Conservation (phyloP, 148 eudicot genomes). For the Amaranthus palmeri region DNA sequence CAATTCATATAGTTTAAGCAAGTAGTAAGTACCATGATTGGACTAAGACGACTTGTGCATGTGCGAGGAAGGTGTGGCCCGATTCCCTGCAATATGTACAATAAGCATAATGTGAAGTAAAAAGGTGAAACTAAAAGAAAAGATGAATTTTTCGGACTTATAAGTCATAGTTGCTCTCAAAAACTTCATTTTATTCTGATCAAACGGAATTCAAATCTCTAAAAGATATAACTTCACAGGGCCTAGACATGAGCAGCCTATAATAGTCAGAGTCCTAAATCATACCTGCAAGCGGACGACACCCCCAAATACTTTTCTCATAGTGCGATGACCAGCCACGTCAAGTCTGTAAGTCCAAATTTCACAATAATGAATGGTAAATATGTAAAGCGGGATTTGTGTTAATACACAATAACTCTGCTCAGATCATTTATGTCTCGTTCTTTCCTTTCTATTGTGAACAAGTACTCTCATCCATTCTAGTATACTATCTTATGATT, state of each 20-base stretch:
- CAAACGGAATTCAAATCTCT: not conserved
- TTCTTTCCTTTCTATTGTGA: not conserved
- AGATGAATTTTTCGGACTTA: not conserved
- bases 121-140: not conserved
- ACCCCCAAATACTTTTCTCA: conserved; percentile 50
- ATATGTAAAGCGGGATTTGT: too few relatives aligned
- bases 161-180: not conserved
- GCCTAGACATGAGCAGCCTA: not conserved
- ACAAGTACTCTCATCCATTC: not conserved
- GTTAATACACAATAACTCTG: too few relatives aligned
- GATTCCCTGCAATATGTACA: conserved; percentile 40
- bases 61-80: conserved; percentile 50
- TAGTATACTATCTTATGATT: not conserved
- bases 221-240: not conserved
- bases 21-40: conserved; percentile 24
- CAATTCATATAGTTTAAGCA: not conserved
- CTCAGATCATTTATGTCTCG: not conserved
- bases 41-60: conserved; percentile 31
- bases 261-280: not conserved
- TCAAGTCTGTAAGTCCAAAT: conserved; percentile 51
- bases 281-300: conserved; percentile 69
- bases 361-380: too few relatives aligned
- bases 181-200: not conserved
- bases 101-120: not conserved
- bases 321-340: conserved; percentile 67